phyloP scores from a whole-genome alignment of 192 early-diverging fungal genomes.

The Neocallimastix lanati region DNA sequence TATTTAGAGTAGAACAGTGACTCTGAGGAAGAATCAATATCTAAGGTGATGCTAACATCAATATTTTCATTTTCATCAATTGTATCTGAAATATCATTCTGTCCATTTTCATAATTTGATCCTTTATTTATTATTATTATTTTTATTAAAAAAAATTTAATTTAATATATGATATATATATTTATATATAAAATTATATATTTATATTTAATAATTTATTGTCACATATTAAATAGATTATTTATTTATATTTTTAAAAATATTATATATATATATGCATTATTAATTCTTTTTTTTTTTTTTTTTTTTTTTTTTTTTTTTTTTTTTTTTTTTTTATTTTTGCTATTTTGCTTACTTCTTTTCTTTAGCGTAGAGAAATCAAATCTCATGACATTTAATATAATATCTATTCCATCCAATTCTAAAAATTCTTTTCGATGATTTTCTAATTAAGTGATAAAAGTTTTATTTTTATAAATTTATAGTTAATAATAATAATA shows the following conservation, averaged over 20 bases:
- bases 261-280: too few species aligned
- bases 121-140: too few species aligned
- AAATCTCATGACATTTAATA: not conserved
- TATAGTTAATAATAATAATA: too few species aligned
- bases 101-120: not conserved
- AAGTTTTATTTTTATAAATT: too few species aligned
- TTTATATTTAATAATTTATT: too few species aligned
- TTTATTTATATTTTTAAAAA: too few species aligned
- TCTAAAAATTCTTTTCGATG: not conserved
- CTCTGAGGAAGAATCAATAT: not conserved
- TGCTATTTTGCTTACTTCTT: not conserved
- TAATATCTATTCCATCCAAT: not conserved
- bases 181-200: too few species aligned
- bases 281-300: too few species aligned
- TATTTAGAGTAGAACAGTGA: not conserved
- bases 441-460: not conserved
- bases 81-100: not conserved
- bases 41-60: not conserved
- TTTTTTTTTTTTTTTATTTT: too few species aligned
- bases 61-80: not conserved
- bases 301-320: too few species aligned
- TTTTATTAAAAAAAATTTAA: not conserved
- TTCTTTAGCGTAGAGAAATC: not conserved
- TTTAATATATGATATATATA: not conserved
- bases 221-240: too few species aligned